A percentile compares a stretch with the other conserved stretches of the same genome.
Conservation (phyloP, 2,329 filamentous ascomycete species). For the Cladorrhinum sp. region DNA sequence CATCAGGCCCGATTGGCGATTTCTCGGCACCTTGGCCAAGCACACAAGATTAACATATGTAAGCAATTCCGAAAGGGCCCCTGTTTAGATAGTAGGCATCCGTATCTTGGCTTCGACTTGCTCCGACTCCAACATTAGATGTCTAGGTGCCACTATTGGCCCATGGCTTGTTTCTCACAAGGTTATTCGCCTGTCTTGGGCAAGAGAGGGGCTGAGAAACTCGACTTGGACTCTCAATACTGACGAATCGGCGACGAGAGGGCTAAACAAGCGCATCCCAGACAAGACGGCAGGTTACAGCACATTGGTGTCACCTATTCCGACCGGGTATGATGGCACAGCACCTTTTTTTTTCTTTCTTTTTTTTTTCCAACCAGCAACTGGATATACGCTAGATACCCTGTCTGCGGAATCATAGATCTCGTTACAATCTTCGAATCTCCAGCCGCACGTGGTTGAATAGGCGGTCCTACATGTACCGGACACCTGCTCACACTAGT, state of each 20-base stretch:
- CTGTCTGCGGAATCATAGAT: conserved; percentile 5
- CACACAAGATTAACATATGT: too few species aligned
- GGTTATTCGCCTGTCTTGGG: not conserved
- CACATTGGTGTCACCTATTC: not conserved
- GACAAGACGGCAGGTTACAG: conserved; percentile 1
- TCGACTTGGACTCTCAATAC: not conserved
- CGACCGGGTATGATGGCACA: not conserved
- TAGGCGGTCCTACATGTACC: conserved; percentile 17
- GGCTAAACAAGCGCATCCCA: not conserved
- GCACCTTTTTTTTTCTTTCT: not conserved
- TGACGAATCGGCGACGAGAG: conserved; percentile 2
- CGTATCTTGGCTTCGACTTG: conserved; percentile 19
- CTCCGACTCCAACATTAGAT: not conserved
- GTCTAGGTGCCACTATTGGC: not conserved
- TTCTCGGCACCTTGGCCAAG: conserved; percentile 6
- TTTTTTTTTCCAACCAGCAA: not conserved
- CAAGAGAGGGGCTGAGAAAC: not conserved
- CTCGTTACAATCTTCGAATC: conserved; percentile 5
- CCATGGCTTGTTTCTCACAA: not conserved
- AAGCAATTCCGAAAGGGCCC: conserved; percentile 5
- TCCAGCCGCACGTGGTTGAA: conserved; percentile 19
- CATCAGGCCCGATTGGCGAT: conserved; percentile 8
- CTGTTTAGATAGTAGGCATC: too few species aligned
- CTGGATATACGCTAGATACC: not conserved
- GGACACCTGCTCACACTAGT: conserved; percentile 13